Evolutionary conservation across 2,329 filamentous ascomycete genomes (phyloP).

Genomic region (Stachybotrys echinatus): DNA sequence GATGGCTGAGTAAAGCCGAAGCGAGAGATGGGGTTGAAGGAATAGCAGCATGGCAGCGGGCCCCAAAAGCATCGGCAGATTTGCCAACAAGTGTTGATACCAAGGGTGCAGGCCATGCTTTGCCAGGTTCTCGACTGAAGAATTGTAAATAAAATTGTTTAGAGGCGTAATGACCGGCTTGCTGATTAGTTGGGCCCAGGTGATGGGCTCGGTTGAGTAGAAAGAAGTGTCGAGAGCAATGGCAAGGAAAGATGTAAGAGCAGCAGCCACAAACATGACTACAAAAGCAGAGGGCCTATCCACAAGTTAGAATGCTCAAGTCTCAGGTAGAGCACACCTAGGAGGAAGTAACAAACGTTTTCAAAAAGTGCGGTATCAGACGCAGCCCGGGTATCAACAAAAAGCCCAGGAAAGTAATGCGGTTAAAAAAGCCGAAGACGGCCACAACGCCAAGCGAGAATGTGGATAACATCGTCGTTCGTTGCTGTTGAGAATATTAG

Average conservation of each 20-base stretch:
- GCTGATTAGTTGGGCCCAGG: slow-evolving; percentile 57
- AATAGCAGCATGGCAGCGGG: slow-evolving; percentile 61
- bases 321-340: neutral
- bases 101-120: slow-evolving; percentile 72
- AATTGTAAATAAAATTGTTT: slow-evolving; percentile 75
- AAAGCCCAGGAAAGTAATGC: slow-evolving; percentile 95
- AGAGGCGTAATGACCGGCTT: slow-evolving; percentile 69
- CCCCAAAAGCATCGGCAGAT: slow-evolving; percentile 65
- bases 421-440: slow-evolving; percentile 88
- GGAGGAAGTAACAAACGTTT: slow-evolving; percentile 53
- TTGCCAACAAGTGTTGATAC: slow-evolving; percentile 70
- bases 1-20: slow-evolving; percentile 67
- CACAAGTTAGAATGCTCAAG: slow-evolving; percentile 1
- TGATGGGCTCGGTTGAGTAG: slow-evolving; percentile 61
- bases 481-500: slow-evolving; percentile 48
- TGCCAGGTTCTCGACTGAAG: slow-evolving; percentile 63
- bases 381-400: slow-evolving; percentile 77
- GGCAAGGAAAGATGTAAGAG: slow-evolving; percentile 65
- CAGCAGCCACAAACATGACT: slow-evolving; percentile 58
- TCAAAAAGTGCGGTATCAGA: slow-evolving; percentile 78
- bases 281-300: slow-evolving; percentile 54
- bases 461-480: slow-evolving; percentile 70
- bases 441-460: slow-evolving; percentile 73
- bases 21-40: slow-evolving; percentile 48
- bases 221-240: slow-evolving; percentile 82